phyloP scores from a whole-genome alignment of 805 yeast genomes.

The Saccharomycopsis malanga region DNA sequence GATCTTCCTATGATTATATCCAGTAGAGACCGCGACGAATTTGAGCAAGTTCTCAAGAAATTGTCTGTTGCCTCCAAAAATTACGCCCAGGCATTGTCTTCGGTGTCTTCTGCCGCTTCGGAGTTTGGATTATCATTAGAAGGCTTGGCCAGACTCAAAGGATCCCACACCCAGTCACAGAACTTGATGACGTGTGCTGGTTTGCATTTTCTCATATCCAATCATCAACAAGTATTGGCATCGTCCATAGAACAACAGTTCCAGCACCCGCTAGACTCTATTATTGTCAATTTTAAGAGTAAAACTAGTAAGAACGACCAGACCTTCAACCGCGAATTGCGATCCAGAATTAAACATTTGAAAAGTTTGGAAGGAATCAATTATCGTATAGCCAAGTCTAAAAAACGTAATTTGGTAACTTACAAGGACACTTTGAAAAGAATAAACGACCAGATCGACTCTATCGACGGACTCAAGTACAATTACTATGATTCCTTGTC shows the following conservation, averaged over 20 bases:
- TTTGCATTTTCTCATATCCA: conserved; percentile 64
- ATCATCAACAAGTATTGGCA: conserved; percentile 68
- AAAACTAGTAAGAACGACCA: conserved; percentile 43
- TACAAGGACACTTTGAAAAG: conserved; percentile 62
- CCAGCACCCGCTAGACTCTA: conserved; percentile 43
- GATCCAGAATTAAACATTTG: conserved; percentile 44
- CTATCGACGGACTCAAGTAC: conserved; percentile 66
- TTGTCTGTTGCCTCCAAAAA: conserved; percentile 40
- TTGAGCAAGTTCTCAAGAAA: conserved; percentile 41
- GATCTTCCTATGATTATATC: conserved; percentile 59
- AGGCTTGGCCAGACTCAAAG: conserved; percentile 52
- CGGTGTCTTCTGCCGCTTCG: conserved; percentile 53
- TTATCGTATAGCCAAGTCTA: conserved; percentile 48
- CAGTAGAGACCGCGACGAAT: conserved; percentile 47
- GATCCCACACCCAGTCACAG: conserved; percentile 52
- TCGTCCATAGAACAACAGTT: conserved; percentile 48
- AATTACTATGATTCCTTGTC: conserved; percentile 64
- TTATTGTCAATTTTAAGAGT: conserved; percentile 38
- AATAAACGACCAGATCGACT: conserved; percentile 69
- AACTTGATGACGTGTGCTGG: conserved; percentile 71
- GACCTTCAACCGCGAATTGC: conserved; percentile 47
- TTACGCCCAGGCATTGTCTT: conserved; percentile 40
- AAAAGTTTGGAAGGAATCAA: conserved; percentile 57
- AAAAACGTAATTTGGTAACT: conserved; percentile 55
- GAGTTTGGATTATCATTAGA: conserved; percentile 69